These are phyloP conservation scores for Cicer arietinum DNA, from an alignment of 306 rosid genomes.

Conservation along the genomic window DNA sequence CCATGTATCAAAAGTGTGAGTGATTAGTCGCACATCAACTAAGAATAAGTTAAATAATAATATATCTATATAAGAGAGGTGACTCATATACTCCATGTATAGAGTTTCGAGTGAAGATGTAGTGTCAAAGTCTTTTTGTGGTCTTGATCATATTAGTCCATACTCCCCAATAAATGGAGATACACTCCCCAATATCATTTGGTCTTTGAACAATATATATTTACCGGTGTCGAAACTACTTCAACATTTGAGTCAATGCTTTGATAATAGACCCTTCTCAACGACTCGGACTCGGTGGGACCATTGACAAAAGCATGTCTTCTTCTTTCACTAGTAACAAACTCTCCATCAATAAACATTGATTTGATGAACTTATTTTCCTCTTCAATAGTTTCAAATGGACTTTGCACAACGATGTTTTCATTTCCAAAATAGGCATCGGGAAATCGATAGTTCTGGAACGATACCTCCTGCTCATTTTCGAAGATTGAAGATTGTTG, in stretches of 20 bases:
- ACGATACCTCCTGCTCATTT: not conserved
- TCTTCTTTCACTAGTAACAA: not conserved
- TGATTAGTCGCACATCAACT: too few relatives aligned
- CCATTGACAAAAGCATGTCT: slow-evolving; percentile 12
- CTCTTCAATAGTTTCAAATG: slow-evolving; percentile 10
- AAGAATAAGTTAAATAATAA: too few relatives aligned
- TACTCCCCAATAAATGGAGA: slow-evolving; percentile 15
- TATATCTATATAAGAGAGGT: too few relatives aligned
- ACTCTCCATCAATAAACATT: not conserved
- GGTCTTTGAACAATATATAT: slow-evolving; percentile 19
- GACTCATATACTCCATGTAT: too few relatives aligned
- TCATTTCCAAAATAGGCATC: slow-evolving; percentile 18
- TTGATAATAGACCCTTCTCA: slow-evolving; percentile 29
- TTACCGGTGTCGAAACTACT: slow-evolving; percentile 51
- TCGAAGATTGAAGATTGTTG: not conserved
- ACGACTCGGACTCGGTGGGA: slow-evolving; percentile 15
- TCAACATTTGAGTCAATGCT: slow-evolving; percentile 56
- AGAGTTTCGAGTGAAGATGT: too few relatives aligned
- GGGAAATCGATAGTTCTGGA: not conserved
- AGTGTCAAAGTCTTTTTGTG: too few relatives aligned
- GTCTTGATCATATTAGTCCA: too few relatives aligned
- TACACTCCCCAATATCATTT: slow-evolving; percentile 33
- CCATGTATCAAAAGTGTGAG: too few relatives aligned
- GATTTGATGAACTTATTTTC: slow-evolving; percentile 39
- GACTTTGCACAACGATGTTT: not conserved